Evolutionary conservation across 1,284 basidiomycete genomes (phyloP), one percentile per base, ranked within the genome.

Genomic region (Puccinia brachypodii): DNA sequence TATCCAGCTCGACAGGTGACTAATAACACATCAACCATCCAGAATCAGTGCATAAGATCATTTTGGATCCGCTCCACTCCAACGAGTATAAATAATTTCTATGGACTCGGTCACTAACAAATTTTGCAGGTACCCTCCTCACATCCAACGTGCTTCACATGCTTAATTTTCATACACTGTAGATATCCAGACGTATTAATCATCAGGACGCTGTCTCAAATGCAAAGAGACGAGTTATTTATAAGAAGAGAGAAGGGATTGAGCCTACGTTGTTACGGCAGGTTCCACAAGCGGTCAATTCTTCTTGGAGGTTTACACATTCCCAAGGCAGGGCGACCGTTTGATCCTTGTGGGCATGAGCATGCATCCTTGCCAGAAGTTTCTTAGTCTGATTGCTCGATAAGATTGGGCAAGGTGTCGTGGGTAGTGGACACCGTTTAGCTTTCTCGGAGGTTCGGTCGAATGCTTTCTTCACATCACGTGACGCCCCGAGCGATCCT

Each of bases 91-190:
- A 44, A 16, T 16, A 44, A 8, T 22, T 31, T 28, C 9, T 31
- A 60, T 9, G 25, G 33, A 60, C 50, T 53, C 22, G 9, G 66
- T 14, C 7, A 58, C 71, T 73, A 16, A 73, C 71, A 73, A 25
- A 73, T 73, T 36, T 73, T 73, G 42, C 71, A 73, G 31, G 19
- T 38, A 4, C 71, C 71, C 31, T 33, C 9, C 36, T 73, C 71
- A 73, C 71, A 73, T 73, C 71, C 71, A 22, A 73, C 53, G 19
- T 58, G 7, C 36, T 73, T 36, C 11, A 56, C 71, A 58, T 73
- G 71, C 28, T 50, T 50, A 16, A 73, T 73, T 73, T 73, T 73
- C 71, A 73, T 53, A 56, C 71, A 73, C 71, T 73, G 19, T 16
- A 19, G 36, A 22, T 2, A 33, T 14, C 33, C n/a, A 36, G 3